Percentiles rank a stretch among this genome's conserved stretches.
These are phyloP conservation scores for Lactarius sp. DNA, from an alignment of 768 basidiomycete genomes.

Conservation along the genomic window DNA sequence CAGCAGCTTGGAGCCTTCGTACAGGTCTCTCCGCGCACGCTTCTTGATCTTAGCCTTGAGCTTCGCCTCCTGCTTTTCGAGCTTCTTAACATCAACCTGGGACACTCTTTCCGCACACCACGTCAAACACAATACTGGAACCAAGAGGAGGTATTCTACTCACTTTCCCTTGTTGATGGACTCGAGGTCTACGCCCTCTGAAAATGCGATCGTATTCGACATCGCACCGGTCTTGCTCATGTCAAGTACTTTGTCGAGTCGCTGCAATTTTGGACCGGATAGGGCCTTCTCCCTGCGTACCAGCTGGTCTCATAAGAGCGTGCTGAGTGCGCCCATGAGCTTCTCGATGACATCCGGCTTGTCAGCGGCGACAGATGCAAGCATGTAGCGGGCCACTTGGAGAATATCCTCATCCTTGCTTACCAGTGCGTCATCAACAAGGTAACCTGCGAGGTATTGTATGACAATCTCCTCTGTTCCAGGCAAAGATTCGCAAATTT, in stretches of 20 bases:
- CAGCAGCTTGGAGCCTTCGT: constrained; percentile 93
- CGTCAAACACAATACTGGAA: not conserved
- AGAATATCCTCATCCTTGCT: constrained; percentile 85
- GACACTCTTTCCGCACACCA: constrained; percentile 56
- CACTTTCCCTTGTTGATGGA: constrained; percentile 94
- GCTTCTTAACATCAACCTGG: constrained; percentile 89
- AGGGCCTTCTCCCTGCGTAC: constrained; percentile 47
- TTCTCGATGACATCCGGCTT: constrained; percentile 52
- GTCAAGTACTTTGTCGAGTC: constrained; percentile 83
- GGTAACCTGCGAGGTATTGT: constrained; percentile 79
- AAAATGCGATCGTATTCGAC: constrained; percentile 72
- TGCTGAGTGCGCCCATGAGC: constrained; percentile 60
- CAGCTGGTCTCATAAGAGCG: constrained; percentile 62
- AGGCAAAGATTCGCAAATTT: constrained; percentile 63
- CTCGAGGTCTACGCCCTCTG: constrained; percentile 83
- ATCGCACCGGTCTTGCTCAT: constrained; percentile 75
- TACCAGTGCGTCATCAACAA: constrained; percentile 81
- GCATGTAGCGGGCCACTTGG: constrained; percentile 63
- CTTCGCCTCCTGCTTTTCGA: constrained; percentile 96
- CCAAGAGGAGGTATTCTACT: constrained; percentile 20
- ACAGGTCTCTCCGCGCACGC: constrained; percentile 81
- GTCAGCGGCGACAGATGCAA: constrained; percentile 70
- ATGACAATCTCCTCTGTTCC: constrained; percentile 82
- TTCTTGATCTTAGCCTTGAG: constrained; percentile 98
- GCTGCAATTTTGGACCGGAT: constrained; percentile 61